Percentiles rank a stretch among this genome's conserved stretches.
phyloP scores from a whole-genome alignment of 306 rosid species.

The Cicer pinnatifidum region DNA sequence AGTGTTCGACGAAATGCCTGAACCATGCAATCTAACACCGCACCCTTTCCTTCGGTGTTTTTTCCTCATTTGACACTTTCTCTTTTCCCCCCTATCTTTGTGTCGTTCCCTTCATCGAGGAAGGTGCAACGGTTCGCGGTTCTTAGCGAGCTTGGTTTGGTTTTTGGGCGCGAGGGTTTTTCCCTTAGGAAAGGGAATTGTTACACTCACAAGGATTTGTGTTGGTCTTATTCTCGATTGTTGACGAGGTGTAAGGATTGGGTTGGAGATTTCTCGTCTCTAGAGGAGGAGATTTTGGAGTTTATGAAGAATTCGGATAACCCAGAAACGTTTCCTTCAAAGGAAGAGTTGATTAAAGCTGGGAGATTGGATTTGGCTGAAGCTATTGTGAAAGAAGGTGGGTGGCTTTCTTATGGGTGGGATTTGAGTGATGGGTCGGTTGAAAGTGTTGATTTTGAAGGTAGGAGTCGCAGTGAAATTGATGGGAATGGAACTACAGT shows the following conservation, averaged over 20 bases:
- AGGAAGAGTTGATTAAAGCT: slow-evolving; percentile 67
- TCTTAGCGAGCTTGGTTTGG: slow-evolving; percentile 11
- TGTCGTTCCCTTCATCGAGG: slow-evolving; percentile 19
- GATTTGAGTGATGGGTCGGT: slow-evolving; percentile 52
- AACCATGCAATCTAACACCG: slow-evolving; percentile 68
- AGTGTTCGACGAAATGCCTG: slow-evolving; percentile 89
- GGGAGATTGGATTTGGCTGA: slow-evolving; percentile 86
- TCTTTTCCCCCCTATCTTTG: slow-evolving; percentile 33
- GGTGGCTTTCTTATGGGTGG: slow-evolving; percentile 95
- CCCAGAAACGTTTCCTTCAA: slow-evolving; percentile 71
- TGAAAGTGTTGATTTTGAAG: slow-evolving; percentile 34
- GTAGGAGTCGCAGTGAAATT: slow-evolving; percentile 23
- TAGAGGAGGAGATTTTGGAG: slow-evolving; percentile 80
- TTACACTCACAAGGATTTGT: slow-evolving; percentile 33
- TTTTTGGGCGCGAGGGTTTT: slow-evolving; percentile 22
- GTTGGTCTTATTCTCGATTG: slow-evolving; percentile 52
- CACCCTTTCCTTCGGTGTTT: slow-evolving; percentile 20
- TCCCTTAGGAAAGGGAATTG: not conserved
- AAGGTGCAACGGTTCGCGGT: slow-evolving; percentile 24
- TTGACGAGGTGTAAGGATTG: slow-evolving; percentile 57
- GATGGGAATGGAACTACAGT: slow-evolving; percentile 38
- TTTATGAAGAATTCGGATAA: slow-evolving; percentile 75
- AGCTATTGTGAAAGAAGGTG: slow-evolving; percentile 69
- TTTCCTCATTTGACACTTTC: slow-evolving; percentile 33
- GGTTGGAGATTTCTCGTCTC: slow-evolving; percentile 56